Evolutionary conservation across 805 yeast genomes (phyloP), one percentile per base, ranked within the genome.

Genomic region (Saccharomycopsis amapae): DNA sequence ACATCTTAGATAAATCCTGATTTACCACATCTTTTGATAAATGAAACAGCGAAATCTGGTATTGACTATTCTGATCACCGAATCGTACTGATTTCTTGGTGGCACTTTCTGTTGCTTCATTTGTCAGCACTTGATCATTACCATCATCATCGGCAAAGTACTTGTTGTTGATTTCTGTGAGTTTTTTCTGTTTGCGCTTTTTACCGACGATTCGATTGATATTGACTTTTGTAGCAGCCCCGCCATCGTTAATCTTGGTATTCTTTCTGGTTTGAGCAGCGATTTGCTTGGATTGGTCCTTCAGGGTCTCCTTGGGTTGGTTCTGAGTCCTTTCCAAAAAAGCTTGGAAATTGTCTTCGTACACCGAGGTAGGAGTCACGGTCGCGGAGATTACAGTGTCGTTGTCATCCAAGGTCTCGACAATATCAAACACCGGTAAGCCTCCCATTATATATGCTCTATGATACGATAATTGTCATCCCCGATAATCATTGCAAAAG

Each of bases 341-440:
- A n/a, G n/a, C n/a, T n/a, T n/a, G n/a, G n/a, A n/a, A n/a, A n/a
- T n/a, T n/a, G n/a, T n/a, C n/a, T n/a, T n/a, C n/a, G n/a, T n/a
- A n/a, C n/a, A n/a, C n/a, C n/a, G 42, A 44, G 4, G 51, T 40
- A 3, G 51, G 51, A 13, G 42, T 36, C n/a, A 48, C 17, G 13
- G 13, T 17, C 10, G 49, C 25, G 17, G 44, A 24, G 18, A 30
- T 23, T 3, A 48, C 40, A n/a, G 39, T 15, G 33, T 34, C 45
- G 19, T 48, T 17, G 2, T 48, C 51, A 28, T 40, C 51, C 18
- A 48, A 40, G 12, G 30, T 31, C 28, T 48, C 51, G 10, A 44
- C 48, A 13, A 48, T 45, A 40, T 48, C 51, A 40, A 35, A 48
- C 4, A 48, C 48, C 3, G 51, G 51, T 12, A 48, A 31, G n/a